Evolutionary conservation across 140 eudicot genomes (phyloP).

Genomic region (Eryngium alpinum): DNA sequence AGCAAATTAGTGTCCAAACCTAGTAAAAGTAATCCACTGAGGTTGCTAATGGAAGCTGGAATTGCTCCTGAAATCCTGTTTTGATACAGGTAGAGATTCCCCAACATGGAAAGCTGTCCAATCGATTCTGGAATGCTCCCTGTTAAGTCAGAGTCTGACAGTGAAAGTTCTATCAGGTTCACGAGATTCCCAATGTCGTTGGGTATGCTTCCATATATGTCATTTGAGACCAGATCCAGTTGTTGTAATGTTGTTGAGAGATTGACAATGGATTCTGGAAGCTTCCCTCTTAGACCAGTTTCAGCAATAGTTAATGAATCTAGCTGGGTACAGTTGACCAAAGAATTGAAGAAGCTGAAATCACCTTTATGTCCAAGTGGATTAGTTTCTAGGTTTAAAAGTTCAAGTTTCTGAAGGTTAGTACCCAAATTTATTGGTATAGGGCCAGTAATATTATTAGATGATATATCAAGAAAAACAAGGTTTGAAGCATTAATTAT

Average conservation of each 20-base stretch:
- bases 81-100: fast-evolving
- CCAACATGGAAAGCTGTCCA: background rate
- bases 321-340: background rate
- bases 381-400: background rate
- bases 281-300: background rate
- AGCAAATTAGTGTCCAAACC: background rate
- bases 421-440: background rate
- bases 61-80: too few relatives aligned
- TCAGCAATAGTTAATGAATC: fast-evolving
- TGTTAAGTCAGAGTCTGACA: background rate
- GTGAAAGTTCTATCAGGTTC: background rate
- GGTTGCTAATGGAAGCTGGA: too few relatives aligned
- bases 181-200: background rate
- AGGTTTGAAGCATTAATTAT: background rate
- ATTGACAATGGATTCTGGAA: background rate
- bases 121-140: constrained; percentile 1
- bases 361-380: background rate
- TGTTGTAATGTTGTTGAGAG: background rate
- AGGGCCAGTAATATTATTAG: background rate
- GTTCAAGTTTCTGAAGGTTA: background rate
- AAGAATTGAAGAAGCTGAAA: background rate
- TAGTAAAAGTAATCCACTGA: background rate
- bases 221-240: background rate
- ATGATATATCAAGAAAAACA: background rate
- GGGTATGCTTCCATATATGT: background rate